Base-by-base conservation (phyloP, 2,329 filamentous ascomycete genomes). In the Magnaporthales sp. region DNA sequence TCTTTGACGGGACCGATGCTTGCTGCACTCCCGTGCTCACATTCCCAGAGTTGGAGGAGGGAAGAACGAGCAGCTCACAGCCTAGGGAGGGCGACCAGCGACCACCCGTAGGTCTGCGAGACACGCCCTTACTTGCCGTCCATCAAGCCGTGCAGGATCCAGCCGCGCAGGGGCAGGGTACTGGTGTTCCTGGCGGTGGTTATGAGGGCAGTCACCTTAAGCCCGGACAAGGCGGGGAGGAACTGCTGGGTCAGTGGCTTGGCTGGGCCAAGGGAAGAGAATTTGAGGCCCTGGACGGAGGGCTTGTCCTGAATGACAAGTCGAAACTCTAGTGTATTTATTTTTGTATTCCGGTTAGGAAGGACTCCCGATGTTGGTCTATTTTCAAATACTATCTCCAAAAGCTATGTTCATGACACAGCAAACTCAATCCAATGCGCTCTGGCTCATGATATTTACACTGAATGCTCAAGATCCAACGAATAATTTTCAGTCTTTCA, bases 1-100 rank as follows among this genome's bases (percentile, higher is more conserved):
- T 96, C 6, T 98, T 97, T 75, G 91, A 96, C 75, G 91, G 91
- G 11, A 95, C 91, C 0, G 94, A 98, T 78, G 94, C 94, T 1
- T 98, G 94, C 76, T 92, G 90, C 69, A 92, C 91, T n/a, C 94
- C 94, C 0, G 91, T 98, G 1, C 80, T 97, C 58, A 88, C 88
- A 38, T 91, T 92, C 70, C 73, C 71, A 0, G 93, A 97, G 77
- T 80, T 97, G 60, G 86, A 92, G 72, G 70, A 75, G n/a, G 78
- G 79, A 73, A 68, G 73, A 46, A 32, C 24, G 60, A 29, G 71
- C 74, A 32, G 29, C 26, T 38, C 32, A 15, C 22, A 69, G 67
- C 24, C n/a, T n/a, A 78, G 81, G 63, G 86, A 88, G 73, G 85
- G 89, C 62, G 90, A 93, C 70, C 90, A 92, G 78, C 78, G 91